phyloP scores from a whole-genome alignment of 2,329 filamentous ascomycete genomes.

The Sporothrix luriei region DNA sequence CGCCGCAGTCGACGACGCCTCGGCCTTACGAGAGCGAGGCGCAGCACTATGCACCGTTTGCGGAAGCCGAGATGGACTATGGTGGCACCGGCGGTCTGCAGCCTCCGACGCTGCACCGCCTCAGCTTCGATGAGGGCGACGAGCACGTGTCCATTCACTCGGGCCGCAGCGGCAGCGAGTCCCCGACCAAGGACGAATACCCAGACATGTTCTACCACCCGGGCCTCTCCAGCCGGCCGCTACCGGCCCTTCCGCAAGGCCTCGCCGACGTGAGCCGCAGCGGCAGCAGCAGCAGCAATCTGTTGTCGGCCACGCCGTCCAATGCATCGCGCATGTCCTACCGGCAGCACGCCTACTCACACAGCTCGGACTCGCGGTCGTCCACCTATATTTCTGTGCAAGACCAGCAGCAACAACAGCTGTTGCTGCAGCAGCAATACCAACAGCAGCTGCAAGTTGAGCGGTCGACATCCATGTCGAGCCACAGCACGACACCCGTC shows the following conservation, averaged over 20 bases:
- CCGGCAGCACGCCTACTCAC: slow-evolving; percentile 56
- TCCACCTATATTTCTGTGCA: slow-evolving; percentile 50
- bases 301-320: slow-evolving; percentile 51
- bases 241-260: slow-evolving; percentile 62
- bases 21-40: slow-evolving; percentile 45
- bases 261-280: slow-evolving; percentile 56
- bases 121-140: slow-evolving; percentile 93
- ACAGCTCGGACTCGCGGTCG: slow-evolving; percentile 52
- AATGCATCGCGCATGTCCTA: slow-evolving; percentile 50
- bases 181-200: slow-evolving; percentile 70
- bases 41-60: slow-evolving; percentile 49
- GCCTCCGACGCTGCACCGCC: slow-evolving; percentile 69
- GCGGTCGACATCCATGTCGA: slow-evolving; percentile 80
- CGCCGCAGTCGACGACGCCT: slow-evolving; percentile 53
- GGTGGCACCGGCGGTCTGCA: slow-evolving; percentile 87
- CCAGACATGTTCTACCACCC: slow-evolving; percentile 95
- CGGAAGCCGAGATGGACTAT: slow-evolving; percentile 76
- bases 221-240: slow-evolving; percentile 68
- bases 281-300: slow-evolving; percentile 48
- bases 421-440: slow-evolving; percentile 53
- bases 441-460: slow-evolving; percentile 56
- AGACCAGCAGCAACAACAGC: slow-evolving; percentile 49
- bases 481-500: slow-evolving; percentile 76
- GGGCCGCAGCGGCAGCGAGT: slow-evolving; percentile 63
- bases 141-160: slow-evolving; percentile 66